A percentile compares a stretch with the other conserved stretches of the same genome.
Evolutionary conservation across 2,329 filamentous ascomycete species (phyloP).

Genomic region (Colletotrichum tanaceti): DNA sequence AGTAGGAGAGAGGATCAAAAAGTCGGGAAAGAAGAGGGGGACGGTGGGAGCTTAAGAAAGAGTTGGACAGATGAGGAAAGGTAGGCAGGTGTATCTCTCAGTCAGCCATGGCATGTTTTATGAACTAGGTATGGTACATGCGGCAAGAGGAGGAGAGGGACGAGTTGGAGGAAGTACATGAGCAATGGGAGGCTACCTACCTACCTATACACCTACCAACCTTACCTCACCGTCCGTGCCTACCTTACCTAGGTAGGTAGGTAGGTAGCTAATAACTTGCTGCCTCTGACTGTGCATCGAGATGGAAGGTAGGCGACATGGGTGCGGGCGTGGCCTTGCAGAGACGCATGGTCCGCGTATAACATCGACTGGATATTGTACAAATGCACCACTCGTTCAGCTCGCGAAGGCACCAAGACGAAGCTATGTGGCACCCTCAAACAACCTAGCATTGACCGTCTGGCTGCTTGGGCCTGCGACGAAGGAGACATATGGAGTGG

Average conservation of each 20-base stretch:
- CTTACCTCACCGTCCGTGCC: no score
- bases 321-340: constrained; percentile 9
- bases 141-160: constrained; percentile 3
- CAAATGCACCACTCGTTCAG: constrained; percentile 13
- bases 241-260: background rate
- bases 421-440: background rate
- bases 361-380: constrained; percentile 10
- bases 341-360: constrained; percentile 5
- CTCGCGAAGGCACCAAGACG: background rate
- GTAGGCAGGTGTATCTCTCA: constrained; percentile 8
- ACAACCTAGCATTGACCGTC: constrained; percentile 1
- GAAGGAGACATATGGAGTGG: background rate
- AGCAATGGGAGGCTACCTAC: constrained; percentile 17
- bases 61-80: constrained; percentile 9
- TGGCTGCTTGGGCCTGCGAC: no score
- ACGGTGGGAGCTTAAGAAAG: constrained; percentile 31
- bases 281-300: constrained; percentile 2
- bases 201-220: no score
- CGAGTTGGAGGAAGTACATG: constrained; percentile 10
- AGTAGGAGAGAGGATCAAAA: constrained; percentile 16
- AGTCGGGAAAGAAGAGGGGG: constrained; percentile 12
- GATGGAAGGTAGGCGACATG: background rate
- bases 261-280: background rate
- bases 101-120: constrained; percentile 25
- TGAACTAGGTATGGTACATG: constrained; percentile 1